A percentile compares a stretch with the other conserved stretches of the same genome.
Conservation (phyloP, 2,329 filamentous ascomycete genomes). For the Coniochaeta ligniaria region DNA sequence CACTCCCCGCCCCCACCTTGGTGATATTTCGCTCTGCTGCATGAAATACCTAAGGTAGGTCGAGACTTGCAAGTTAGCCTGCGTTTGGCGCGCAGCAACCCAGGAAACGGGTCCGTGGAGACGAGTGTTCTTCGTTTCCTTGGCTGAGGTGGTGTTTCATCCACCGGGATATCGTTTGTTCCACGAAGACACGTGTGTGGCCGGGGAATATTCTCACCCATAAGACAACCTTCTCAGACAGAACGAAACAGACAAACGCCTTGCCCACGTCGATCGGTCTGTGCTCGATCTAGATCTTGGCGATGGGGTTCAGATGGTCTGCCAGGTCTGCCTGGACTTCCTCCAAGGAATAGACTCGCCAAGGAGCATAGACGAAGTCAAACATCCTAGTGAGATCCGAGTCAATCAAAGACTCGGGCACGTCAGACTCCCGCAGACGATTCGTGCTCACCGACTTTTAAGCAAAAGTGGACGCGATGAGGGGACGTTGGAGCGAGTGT, state of each 20-base stretch:
- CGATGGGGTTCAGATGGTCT: background rate
- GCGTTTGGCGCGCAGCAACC: background rate
- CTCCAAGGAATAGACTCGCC: too few relatives aligned
- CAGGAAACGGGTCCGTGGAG: background rate
- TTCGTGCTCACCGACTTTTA: slow-evolving; percentile 1
- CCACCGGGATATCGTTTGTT: background rate
- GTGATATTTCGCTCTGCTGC: background rate
- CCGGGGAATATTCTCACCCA: background rate
- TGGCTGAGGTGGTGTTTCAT: background rate
- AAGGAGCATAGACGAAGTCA: too few relatives aligned
- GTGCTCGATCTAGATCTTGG: background rate
- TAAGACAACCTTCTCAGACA: too few relatives aligned
- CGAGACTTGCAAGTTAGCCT: background rate
- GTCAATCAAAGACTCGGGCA: background rate
- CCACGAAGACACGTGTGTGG: background rate
- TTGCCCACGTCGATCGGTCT: background rate
- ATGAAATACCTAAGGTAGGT: background rate
- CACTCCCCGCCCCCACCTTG: background rate
- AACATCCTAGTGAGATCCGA: background rate
- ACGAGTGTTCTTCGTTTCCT: background rate
- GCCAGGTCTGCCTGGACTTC: too few relatives aligned
- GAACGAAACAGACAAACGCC: background rate
- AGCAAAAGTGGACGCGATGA: background rate
- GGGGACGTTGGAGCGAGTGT: background rate
- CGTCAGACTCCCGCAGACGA: background rate